Evolutionary conservation across 805 yeast species (phyloP), one percentile per base, ranked within the genome.

Genomic region (Maudiozyma pseudohumilis): DNA sequence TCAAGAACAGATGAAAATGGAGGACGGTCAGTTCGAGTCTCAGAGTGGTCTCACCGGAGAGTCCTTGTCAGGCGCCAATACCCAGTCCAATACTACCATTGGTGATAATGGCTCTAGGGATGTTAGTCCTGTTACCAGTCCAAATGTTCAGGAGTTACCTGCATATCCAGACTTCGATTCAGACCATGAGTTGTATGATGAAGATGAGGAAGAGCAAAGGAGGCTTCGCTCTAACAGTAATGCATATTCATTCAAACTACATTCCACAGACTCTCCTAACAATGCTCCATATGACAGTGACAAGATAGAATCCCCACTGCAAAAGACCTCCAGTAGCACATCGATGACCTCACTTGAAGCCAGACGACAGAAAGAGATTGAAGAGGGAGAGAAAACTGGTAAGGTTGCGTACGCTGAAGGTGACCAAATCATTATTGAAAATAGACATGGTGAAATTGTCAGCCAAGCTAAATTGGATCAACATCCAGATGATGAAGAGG

Each of bases 381-480:
- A 42, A 22, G 43, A 46, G 29, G 63, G 50, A 36, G 59, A 56
- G 47, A 55, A 44, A 33, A 56, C 41, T 18, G 55, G 56, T 18
- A 44, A 45, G 1, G 57, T 63, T 25, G 80, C 77, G 0, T 81
- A 72, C 56, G 75, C 74, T 33, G 95, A 86, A 48, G 95, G 94
- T 19, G 50, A 65, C 26, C 65, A 70, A 30, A 57, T 88, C 26
- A 72, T 88, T 37, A 68, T 89, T 39, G 98, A 89, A 55, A 92
- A 87, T 59, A 74, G 71, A 39, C 69, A 77, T 34, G 97, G 97
- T 39, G 96, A 88, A 53, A 70, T 87, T 31, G 52, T 89, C 35
- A 77, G 74, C 36, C 68, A 77, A 2, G 63, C 78, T 38, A 50
- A 60, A 49, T 56, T 69, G 12, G 52, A 60, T n/a, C 36, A 38